Evolutionary conservation across 1,139 yeast genomes (phyloP).

Genomic region (Debaryomyces singareniensis): DNA sequence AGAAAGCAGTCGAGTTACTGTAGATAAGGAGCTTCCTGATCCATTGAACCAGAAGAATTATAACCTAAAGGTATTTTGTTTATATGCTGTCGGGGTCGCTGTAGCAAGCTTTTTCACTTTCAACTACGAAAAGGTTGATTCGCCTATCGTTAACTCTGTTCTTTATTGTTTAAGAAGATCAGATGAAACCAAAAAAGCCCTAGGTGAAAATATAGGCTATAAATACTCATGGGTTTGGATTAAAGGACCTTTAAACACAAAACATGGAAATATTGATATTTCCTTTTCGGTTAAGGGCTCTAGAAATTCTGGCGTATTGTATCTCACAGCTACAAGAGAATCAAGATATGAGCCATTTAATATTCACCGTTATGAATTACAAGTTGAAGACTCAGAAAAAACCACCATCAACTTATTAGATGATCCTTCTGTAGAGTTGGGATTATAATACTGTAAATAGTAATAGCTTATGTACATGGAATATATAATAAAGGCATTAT

Average conservation of each 20-base stretch:
- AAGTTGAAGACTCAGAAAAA: slow-evolving; percentile 29
- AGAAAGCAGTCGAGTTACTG: slow-evolving; percentile 45
- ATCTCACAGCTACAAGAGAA: slow-evolving; percentile 55
- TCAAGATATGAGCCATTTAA: slow-evolving; percentile 51
- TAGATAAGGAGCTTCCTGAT: slow-evolving; percentile 68
- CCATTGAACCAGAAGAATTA: slow-evolving; percentile 53
- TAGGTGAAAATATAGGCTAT: slow-evolving; percentile 76
- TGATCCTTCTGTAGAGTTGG: slow-evolving; percentile 42
- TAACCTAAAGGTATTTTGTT: slow-evolving; percentile 48
- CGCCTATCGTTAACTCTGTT: slow-evolving; percentile 85
- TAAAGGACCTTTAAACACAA: slow-evolving; percentile 75
- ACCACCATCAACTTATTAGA: slow-evolving; percentile 40
- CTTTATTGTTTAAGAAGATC: slow-evolving; percentile 81
- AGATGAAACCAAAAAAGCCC: slow-evolving; percentile 49
- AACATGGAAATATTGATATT: slow-evolving; percentile 74
- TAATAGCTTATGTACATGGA: neutral
- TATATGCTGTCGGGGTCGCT: slow-evolving; percentile 60
- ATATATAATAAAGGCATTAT: neutral
- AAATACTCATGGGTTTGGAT: slow-evolving; percentile 82
- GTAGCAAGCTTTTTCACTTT: slow-evolving; percentile 65
- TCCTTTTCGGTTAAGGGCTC: slow-evolving; percentile 65
- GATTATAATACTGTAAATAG: slow-evolving; percentile 2
- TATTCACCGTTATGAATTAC: slow-evolving; percentile 55
- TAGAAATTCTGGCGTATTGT: slow-evolving; percentile 42
- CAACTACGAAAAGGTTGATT: slow-evolving; percentile 86